A percentile compares a stretch with the other conserved stretches of the same genome.
Evolutionary conservation across 2,329 filamentous ascomycete species (phyloP).

Genomic region (Ophiostoma sp.): DNA sequence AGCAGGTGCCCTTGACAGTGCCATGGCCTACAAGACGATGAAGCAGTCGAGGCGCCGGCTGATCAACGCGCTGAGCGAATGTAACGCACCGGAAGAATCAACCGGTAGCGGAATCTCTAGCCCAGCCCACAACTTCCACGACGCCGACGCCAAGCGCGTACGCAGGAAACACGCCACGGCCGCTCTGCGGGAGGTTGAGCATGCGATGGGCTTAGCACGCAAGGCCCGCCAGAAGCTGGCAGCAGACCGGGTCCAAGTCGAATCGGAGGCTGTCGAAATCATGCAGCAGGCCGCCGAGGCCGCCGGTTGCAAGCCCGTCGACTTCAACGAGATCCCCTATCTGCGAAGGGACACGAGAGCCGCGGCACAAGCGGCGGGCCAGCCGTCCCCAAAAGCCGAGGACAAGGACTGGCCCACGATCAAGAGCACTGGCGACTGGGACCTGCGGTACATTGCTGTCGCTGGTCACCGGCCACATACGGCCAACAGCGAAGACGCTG

Average conservation of each 20-base stretch:
- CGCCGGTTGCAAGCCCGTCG: constrained; percentile 26
- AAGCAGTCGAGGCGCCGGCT: constrained; percentile 26
- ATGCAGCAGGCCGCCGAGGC: constrained; percentile 33
- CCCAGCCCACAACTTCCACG: neutral
- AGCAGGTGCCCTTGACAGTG: constrained; percentile 24
- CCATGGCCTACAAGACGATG: constrained; percentile 27
- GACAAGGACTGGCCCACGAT: neutral
- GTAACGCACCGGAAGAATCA: constrained; percentile 6
- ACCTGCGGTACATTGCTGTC: constrained; percentile 8
- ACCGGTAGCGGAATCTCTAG: too few species aligned
- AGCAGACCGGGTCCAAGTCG: constrained; percentile 27
- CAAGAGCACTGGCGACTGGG: constrained; percentile 15
- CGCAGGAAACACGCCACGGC: constrained; percentile 6
- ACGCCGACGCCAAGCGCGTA: neutral
- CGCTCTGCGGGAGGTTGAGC: constrained; percentile 27
- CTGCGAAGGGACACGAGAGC: neutral
- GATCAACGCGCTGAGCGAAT: constrained; percentile 10
- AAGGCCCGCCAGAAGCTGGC: constrained; percentile 26
- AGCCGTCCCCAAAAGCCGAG: neutral
- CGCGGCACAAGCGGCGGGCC: neutral
- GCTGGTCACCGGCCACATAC: neutral
- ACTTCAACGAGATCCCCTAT: constrained; percentile 25
- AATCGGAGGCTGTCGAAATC: constrained; percentile 29
- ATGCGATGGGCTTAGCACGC: constrained; percentile 26
- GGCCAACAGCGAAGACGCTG: neutral